Percentiles rank a stretch among this genome's conserved stretches.
Conservation (phyloP, 2,329 filamentous ascomycete species). For the Diplodia corticola region DNA sequence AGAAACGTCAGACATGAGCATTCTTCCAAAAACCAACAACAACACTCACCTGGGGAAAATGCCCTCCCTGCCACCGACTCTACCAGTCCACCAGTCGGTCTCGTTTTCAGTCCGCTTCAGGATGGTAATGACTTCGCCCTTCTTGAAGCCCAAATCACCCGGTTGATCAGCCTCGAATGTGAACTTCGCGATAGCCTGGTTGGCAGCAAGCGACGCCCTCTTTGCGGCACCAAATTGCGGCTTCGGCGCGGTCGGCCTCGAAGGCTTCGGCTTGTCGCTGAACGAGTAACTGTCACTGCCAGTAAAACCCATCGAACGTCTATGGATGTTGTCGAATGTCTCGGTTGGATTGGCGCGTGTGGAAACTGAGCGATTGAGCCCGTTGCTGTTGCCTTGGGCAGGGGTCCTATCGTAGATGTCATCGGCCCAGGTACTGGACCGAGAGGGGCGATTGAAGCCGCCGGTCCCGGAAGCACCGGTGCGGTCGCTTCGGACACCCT, state of each 20-base stretch:
- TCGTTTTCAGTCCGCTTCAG: conserved; percentile 91
- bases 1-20: conserved; percentile 15
- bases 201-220: conserved; percentile 51
- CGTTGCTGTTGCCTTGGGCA: conserved; percentile 30
- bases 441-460: conserved; percentile 57
- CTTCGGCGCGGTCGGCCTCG: conserved; percentile 83
- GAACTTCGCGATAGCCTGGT: conserved; percentile 88
- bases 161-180: conserved; percentile 94
- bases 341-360: conserved; percentile 51
- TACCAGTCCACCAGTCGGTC: conserved; percentile 97
- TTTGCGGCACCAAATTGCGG: conserved; percentile 69
- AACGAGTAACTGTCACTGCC: conserved; percentile 51
- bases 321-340: conserved; percentile 51
- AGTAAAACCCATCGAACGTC: conserved; percentile 40
- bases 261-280: conserved; percentile 59
- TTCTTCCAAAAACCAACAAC: conserved; percentile 3
- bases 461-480: conserved; percentile 44
- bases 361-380: conserved; percentile 52
- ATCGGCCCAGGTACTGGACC: conserved; percentile 73
- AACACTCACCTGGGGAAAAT: conserved; percentile 79
- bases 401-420: conserved; percentile 66
- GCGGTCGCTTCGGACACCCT: conserved; percentile 59
- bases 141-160: conserved; percentile 92
- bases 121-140: conserved; percentile 94
- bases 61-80: conserved; percentile 78